These are phyloP conservation scores for Ascochyta pisi DNA, from an alignment of 2,329 filamentous ascomycete genomes.

Conservation along the genomic window DNA sequence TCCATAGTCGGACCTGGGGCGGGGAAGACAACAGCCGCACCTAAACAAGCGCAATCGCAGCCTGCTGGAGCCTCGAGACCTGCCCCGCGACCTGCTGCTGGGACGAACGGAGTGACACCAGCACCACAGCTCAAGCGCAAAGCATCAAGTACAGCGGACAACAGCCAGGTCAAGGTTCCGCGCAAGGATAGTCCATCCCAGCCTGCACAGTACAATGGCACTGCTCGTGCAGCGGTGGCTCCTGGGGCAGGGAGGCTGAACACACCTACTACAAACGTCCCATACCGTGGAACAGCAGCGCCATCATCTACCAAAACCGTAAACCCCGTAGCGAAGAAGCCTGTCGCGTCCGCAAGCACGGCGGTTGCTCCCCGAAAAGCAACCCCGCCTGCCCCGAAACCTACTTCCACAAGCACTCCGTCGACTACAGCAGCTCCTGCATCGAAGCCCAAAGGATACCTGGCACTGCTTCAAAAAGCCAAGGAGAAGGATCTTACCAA, in stretches of 20 bases:
- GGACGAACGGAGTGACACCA: constrained; percentile 38
- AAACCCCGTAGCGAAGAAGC: constrained; percentile 34
- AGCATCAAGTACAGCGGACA: constrained; percentile 45
- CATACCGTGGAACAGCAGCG: constrained; percentile 49
- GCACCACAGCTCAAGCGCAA: constrained; percentile 51
- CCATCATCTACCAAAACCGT: constrained; percentile 33
- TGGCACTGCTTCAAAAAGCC: constrained; percentile 75
- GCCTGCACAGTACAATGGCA: constrained; percentile 34
- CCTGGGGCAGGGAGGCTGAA: constrained; percentile 34
- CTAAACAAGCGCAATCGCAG: constrained; percentile 32
- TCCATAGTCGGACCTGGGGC: constrained; percentile 47
- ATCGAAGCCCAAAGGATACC: constrained; percentile 74
- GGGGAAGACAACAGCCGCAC: constrained; percentile 30
- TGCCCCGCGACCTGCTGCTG: constrained; percentile 35
- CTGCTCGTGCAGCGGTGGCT: constrained; percentile 33
- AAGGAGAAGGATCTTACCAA: constrained; percentile 62
- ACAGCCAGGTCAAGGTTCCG: constrained; percentile 40
- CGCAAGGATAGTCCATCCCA: constrained; percentile 40
- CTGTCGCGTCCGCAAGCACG: constrained; percentile 24
- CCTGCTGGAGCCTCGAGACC: constrained; percentile 42
- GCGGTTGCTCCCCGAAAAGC: constrained; percentile 27
- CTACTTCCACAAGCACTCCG: constrained; percentile 27
- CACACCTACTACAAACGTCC: constrained; percentile 33
- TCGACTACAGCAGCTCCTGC: constrained; percentile 38
- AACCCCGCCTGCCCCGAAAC: constrained; percentile 29